Base-by-base conservation (phyloP, 495 filamentous ascomycete genomes). In the Penicillium soppii region DNA sequence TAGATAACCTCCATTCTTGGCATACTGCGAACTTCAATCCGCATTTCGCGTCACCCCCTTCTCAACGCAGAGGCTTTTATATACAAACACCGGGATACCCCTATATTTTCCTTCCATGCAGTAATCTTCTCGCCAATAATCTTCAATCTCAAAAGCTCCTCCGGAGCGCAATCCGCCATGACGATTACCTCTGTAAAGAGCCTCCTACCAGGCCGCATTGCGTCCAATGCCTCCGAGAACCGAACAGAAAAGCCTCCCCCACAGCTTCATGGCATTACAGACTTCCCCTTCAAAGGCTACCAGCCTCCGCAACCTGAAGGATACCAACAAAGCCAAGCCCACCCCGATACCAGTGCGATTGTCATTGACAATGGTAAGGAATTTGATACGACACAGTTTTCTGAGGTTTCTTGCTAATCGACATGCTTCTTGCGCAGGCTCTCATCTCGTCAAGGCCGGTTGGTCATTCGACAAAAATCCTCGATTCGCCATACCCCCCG, bases 351-450 rank as follows among this genome's bases (percentile, higher is more conserved):
- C 8, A 86, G 80, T 40, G 89, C 92, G 29, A 96, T 98, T 58
- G 89, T 98, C 52, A 98, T 98, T 58, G 94, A 98, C 75, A 98
- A 97, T 88, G 94, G 92, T 96, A 71, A 45, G 57, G 32, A 10
- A 22, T 20, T 41, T 10, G 17, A 26, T 43, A 30, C 6, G 17
- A 26, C 39, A 30, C 6, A 9, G 5, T 30, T 20, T 7, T n/a
- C 7, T 8, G 43, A 3, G 19, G 23, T 12, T 35, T 0, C 26
- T 8, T 12, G 3, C 20, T 48, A 43, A 50, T 21, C 2, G 8
- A 15, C n/a, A 13, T 26, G 8, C 10, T 48, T 43, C 22, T 41
- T 41, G 29, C 8, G 4, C 56, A 97, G 92, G 94, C 49, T 91
- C 94, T 13, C 94, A 87, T 42, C 78, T 83, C 26, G 84, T 95